phyloP scores from a whole-genome alignment of 495 filamentous ascomycete species.

The Podospora pseudocomata region DNA sequence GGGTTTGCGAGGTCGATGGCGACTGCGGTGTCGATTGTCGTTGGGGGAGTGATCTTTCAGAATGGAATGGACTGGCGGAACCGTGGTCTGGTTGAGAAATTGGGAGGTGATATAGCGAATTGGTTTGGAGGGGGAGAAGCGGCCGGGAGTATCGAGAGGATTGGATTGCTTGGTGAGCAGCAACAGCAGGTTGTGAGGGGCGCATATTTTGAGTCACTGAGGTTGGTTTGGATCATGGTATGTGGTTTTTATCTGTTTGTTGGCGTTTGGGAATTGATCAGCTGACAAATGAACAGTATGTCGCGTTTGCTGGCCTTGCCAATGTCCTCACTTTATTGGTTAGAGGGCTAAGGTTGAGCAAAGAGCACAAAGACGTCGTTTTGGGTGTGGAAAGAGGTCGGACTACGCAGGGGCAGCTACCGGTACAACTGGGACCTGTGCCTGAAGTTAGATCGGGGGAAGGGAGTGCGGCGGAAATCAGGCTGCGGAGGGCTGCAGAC shows the following conservation, averaged over 20 bases:
- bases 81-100: constrained; percentile 23
- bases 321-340: constrained; percentile 43
- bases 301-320: neutral
- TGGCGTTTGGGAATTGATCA: neutral
- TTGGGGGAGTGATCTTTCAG: constrained; percentile 74
- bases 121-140: constrained; percentile 46
- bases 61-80: constrained; percentile 46
- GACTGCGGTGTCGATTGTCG: constrained; percentile 64
- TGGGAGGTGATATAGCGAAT: constrained; percentile 37
- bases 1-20: constrained; percentile 67
- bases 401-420: neutral
- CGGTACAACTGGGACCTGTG: neutral
- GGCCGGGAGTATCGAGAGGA: constrained; percentile 52
- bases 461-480: neutral
- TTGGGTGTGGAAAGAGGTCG: constrained; percentile 6
- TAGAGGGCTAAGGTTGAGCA: constrained; percentile 48
- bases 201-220: constrained; percentile 54
- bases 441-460: neutral
- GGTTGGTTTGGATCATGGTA: constrained; percentile 60
- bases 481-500: too few relatives aligned
- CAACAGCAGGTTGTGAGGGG: constrained; percentile 45
- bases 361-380: constrained; percentile 44
- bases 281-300: neutral
- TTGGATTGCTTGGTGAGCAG: constrained; percentile 44
- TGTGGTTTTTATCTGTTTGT: neutral